These are phyloP conservation scores for Cadophora sp. DNA, from an alignment of 2,329 filamentous ascomycete species.

Conservation along the genomic window DNA sequence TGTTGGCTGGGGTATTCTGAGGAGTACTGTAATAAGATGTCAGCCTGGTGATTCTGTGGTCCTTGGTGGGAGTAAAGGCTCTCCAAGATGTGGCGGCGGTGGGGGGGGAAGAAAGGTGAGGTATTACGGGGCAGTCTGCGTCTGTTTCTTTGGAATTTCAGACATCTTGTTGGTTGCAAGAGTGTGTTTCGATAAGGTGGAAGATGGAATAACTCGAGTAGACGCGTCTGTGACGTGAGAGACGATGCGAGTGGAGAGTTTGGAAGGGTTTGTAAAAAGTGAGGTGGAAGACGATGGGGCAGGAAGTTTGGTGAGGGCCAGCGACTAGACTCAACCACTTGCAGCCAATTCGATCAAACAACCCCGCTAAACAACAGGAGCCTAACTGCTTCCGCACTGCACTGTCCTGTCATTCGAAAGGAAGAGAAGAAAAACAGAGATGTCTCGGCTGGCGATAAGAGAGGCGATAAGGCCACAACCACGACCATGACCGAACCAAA, in stretches of 20 bases:
- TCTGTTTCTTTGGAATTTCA: constrained; percentile 67
- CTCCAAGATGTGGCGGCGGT: constrained; percentile 18
- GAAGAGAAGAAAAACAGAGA: background rate
- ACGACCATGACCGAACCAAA: too few species aligned
- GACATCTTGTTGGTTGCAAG: constrained; percentile 56
- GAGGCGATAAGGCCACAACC: background rate
- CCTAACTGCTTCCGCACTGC: background rate
- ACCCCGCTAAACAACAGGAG: background rate
- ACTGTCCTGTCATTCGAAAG: too few species aligned
- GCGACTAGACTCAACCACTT: background rate
- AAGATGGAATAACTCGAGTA: background rate
- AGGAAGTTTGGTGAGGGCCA: background rate
- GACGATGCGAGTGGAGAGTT: constrained; percentile 9
- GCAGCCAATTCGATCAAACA: background rate
- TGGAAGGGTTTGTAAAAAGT: constrained; percentile 15
- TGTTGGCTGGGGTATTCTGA: constrained; percentile 95
- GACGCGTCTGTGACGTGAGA: constrained; percentile 14
- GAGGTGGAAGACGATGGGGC: background rate
- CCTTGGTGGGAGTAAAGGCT: constrained; percentile 11
- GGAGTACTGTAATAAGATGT: constrained; percentile 73
- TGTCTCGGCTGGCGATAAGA: constrained; percentile 4
- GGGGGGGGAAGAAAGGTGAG: constrained; percentile 12
- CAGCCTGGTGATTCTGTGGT: constrained; percentile 22
- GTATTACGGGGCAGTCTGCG: constrained; percentile 68
- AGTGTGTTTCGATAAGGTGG: background rate